Evolutionary conservation across 2,329 filamentous ascomycete genomes (phyloP).

Genomic region (Neurospora sp.): DNA sequence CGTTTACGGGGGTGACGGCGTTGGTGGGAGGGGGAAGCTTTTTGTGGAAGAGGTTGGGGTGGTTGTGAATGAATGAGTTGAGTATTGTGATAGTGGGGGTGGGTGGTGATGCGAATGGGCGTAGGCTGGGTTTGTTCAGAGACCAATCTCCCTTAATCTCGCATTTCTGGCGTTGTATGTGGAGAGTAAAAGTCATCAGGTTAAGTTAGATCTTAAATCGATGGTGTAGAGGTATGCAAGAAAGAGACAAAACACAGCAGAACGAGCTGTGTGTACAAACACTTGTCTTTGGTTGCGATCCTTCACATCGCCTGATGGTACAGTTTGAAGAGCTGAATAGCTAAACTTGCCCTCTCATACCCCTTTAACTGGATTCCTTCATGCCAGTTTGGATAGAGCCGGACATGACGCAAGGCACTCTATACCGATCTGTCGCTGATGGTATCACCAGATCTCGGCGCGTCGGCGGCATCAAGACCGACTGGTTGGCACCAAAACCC

Average conservation of each 20-base stretch:
- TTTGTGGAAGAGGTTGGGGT: slow-evolving; percentile 28
- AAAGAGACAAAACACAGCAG: neutral
- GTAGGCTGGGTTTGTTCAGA: neutral
- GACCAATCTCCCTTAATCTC: neutral
- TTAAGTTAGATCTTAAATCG: neutral
- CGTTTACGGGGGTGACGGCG: slow-evolving; percentile 46
- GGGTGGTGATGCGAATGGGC: neutral
- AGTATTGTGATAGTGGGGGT: neutral
- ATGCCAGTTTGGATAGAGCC: neutral
- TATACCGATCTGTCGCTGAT: neutral
- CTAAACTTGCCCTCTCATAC: no score
- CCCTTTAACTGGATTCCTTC: neutral
- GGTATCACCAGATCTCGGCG: neutral
- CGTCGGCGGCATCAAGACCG: neutral
- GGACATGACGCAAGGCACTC: neutral
- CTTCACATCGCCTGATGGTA: neutral
- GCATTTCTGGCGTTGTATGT: neutral
- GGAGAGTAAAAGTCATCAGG: neutral
- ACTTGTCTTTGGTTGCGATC: neutral
- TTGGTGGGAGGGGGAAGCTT: slow-evolving; percentile 36
- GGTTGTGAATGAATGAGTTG: slow-evolving; percentile 19
- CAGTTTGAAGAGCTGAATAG: neutral
- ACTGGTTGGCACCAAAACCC: neutral
- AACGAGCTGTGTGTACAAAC: neutral
- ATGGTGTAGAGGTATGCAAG: neutral